These are phyloP conservation scores for Lactifluus hygrophoroides DNA, from an alignment of 768 basidiomycete species.

Conservation along the genomic window DNA sequence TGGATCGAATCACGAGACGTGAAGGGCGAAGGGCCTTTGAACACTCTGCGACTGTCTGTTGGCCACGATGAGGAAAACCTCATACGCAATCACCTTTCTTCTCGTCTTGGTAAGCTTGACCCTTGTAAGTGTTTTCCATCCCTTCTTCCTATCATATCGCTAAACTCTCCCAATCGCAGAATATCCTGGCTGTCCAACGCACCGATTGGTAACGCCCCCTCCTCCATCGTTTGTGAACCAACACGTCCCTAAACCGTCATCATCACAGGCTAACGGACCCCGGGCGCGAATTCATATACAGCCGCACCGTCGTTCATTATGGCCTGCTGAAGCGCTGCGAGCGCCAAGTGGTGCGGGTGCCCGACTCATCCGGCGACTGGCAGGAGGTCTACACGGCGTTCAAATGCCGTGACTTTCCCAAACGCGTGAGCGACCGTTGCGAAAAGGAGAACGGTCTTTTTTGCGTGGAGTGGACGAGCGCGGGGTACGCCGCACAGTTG, in stretches of 20 bases:
- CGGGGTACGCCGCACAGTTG: slow-evolving; percentile 56
- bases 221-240: background rate
- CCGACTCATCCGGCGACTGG: slow-evolving; percentile 35
- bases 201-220: slow-evolving; percentile 52
- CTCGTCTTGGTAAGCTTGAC: slow-evolving; percentile 42
- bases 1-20: background rate
- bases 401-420: slow-evolving; percentile 60
- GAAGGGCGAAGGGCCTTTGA: background rate
- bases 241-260: background rate
- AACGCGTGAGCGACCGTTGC: slow-evolving; percentile 38
- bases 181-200: slow-evolving; percentile 44
- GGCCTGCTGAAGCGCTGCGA: slow-evolving; percentile 55
- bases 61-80: slow-evolving; percentile 53
- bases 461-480: slow-evolving; percentile 65
- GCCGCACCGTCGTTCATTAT: slow-evolving; percentile 43
- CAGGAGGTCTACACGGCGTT: slow-evolving; percentile 44
- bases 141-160: background rate
- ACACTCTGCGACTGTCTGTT: background rate
- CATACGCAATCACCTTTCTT: slow-evolving; percentile 56
- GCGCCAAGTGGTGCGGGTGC: slow-evolving; percentile 39
- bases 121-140: slow-evolving; percentile 36
- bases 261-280: slow-evolving; percentile 32
- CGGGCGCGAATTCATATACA: slow-evolving; percentile 37
- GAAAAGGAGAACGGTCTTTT: slow-evolving; percentile 47
- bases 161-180: slow-evolving; percentile 33